Base-by-base conservation (phyloP, 75 land plant genomes). In the Pinus tabuliformis region DNA sequence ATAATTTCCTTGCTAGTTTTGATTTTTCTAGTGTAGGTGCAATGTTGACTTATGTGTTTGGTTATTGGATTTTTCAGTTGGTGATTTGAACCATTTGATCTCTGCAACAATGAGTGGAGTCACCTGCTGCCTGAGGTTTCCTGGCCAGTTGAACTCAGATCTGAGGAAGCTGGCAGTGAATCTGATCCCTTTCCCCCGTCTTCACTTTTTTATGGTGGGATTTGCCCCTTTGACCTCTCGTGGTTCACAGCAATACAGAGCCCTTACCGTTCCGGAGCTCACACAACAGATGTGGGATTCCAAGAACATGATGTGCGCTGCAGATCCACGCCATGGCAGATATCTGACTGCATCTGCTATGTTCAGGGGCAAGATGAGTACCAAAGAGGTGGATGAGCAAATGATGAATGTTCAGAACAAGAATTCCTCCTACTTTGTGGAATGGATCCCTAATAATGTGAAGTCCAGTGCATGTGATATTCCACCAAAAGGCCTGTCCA, bases 221-320 rank as follows among this genome's bases (percentile, higher is more conserved):
- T 82, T 82, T 16, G 78, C 84, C 3, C 84, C 84, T 3, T 22
- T 72, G 33, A 86, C 88, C 14, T 86, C 88, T 6, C 86, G 88
- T 20, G 88, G 88, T 4, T 86, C 88, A 4, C 88, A 86, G 65
- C 88, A 86, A 64, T 87, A 87, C 79, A 59, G 84, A 2, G 88
- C 89, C 14, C 77, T 81, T 2, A 81, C 87, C 3, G 87, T 85
- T 20, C 84, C 83, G 3, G 85, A 87, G 79, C 81, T 87, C 1
- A 88, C 89, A 22, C 86, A 88, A 60, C 85, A 88, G 61, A 88
- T 88, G 89, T 88, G 85, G 85, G 89, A 88, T 64, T 58, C 89
- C 18, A 88, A 88, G 83, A 88, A 88, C 84, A 87, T 86, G 87
- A 86, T 86, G 88, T 85, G 88, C 39, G 83, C 88, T 1, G 88